Conservation (phyloP, 768 basidiomycete genomes). For the Dioszegia aurantiaca region DNA sequence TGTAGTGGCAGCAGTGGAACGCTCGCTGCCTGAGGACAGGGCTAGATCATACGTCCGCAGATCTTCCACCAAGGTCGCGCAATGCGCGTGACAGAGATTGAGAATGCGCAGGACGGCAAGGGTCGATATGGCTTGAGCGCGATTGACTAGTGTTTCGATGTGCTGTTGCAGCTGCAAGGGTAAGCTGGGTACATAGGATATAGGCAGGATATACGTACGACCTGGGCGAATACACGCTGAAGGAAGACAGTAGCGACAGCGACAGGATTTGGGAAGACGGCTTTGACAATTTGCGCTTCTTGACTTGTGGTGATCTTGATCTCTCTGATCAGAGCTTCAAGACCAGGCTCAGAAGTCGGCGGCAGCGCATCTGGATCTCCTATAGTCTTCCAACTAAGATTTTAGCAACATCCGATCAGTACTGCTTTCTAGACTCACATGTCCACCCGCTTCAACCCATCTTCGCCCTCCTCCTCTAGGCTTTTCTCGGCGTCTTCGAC, state of each 20-base stretch:
- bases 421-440: slow-evolving; percentile 22
- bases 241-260: slow-evolving; percentile 98
- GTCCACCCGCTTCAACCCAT: slow-evolving; percentile 18
- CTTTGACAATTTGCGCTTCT: slow-evolving; percentile 96
- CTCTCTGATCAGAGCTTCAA: slow-evolving; percentile 76
- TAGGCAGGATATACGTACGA: slow-evolving; percentile 62
- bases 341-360: slow-evolving; percentile 74
- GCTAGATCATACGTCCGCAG: slow-evolving; percentile 86
- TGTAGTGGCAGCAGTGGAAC: not conserved
- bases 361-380: slow-evolving; percentile 74
- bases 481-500: slow-evolving; percentile 59
- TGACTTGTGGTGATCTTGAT: slow-evolving; percentile 88
- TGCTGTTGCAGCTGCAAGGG: slow-evolving; percentile 67
- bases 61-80: slow-evolving; percentile 78
- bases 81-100: slow-evolving; percentile 78
- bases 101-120: slow-evolving; percentile 86
- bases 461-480: slow-evolving; percentile 26
- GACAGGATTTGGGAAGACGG: slow-evolving; percentile 93
- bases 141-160: slow-evolving; percentile 80
- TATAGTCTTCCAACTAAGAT: slow-evolving; percentile 72
- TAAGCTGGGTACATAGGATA: slow-evolving; percentile 6
- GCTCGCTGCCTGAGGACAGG: slow-evolving; percentile 45
- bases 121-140: slow-evolving; percentile 72
- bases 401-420: slow-evolving; percentile 11
- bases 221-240: slow-evolving; percentile 95